phyloP scores from a whole-genome alignment of 495 filamentous ascomycete species.

The Penicillium ochrochloron region DNA sequence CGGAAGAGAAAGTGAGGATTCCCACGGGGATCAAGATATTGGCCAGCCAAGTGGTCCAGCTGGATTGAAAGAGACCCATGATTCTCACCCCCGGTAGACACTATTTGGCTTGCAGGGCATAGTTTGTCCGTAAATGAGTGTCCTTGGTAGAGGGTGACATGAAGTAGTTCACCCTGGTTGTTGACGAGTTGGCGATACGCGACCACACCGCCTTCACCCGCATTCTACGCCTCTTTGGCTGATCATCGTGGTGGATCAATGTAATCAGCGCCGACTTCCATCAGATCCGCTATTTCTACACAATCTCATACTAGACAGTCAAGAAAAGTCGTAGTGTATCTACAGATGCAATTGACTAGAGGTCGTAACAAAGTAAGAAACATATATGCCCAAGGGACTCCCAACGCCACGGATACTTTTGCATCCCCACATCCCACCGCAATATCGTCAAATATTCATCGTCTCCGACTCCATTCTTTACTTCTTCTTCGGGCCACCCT shows the following conservation, averaged over 20 bases:
- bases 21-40: constrained; percentile 81
- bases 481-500: constrained; percentile 36
- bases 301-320: neutral
- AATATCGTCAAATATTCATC: neutral
- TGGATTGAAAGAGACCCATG: constrained; percentile 28
- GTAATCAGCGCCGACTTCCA: neutral
- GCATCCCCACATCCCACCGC: constrained; percentile 12
- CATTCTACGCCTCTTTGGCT: neutral
- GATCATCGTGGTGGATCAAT: neutral
- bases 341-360: constrained; percentile 11
- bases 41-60: constrained; percentile 46
- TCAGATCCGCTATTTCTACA: neutral
- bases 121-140: neutral
- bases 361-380: constrained; percentile 1
- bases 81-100: constrained; percentile 8
- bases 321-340: neutral
- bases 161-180: neutral
- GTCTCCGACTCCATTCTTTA: constrained; percentile 25
- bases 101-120: neutral
- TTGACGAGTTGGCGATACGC: constrained; percentile 15
- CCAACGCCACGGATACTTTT: constrained; percentile 23
- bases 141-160: neutral
- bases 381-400: constrained; percentile 19
- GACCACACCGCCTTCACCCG: constrained; percentile 27
- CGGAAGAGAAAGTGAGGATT: constrained; percentile 81